Percentiles rank a stretch among this genome's conserved stretches.
phyloP scores from a whole-genome alignment of 2,329 filamentous ascomycete genomes.

The Seiridium cupressi region DNA sequence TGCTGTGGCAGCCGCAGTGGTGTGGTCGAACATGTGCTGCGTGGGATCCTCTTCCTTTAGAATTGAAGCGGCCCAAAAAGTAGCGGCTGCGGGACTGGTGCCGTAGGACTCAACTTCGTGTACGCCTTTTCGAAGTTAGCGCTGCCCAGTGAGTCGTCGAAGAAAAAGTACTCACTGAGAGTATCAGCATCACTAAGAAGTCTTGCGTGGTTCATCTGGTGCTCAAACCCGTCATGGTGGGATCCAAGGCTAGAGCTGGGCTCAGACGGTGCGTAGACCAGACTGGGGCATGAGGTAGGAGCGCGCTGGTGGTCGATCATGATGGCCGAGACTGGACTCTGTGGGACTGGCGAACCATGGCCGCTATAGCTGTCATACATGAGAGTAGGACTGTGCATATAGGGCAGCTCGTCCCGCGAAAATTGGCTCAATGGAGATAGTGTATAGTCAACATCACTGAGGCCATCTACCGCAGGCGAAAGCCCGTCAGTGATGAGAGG shows the following conservation, averaged over 20 bases:
- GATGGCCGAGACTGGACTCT: constrained; percentile 54
- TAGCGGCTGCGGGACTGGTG: constrained; percentile 47
- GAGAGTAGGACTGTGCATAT: constrained; percentile 52
- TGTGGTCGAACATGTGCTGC: constrained; percentile 37
- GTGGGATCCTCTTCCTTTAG: constrained; percentile 43
- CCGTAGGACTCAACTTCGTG: constrained; percentile 53
- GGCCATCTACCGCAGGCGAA: constrained; percentile 55
- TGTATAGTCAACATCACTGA: constrained; percentile 60
- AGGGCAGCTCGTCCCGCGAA: constrained; percentile 53
- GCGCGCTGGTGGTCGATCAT: constrained; percentile 56
- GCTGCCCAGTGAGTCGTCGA: constrained; percentile 3
- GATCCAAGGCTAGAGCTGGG: constrained; percentile 59
- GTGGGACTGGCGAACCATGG: constrained; percentile 52
- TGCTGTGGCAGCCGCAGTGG: constrained; percentile 32
- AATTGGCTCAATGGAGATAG: constrained; percentile 56
- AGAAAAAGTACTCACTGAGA: constrained; percentile 49
- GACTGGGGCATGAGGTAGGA: constrained; percentile 59
- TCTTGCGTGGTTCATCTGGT: constrained; percentile 42
- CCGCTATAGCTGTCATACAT: constrained; percentile 57
- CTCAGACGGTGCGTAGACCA: constrained; percentile 60
- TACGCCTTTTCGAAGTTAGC: constrained; percentile 34
- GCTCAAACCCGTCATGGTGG: constrained; percentile 58
- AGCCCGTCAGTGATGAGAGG: constrained; percentile 20
- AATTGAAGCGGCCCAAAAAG: constrained; percentile 45
- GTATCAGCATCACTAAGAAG: constrained; percentile 54